phyloP scores from a whole-genome alignment of 176 grass and related monocot genomes.

The Saccharum spontaneum region DNA sequence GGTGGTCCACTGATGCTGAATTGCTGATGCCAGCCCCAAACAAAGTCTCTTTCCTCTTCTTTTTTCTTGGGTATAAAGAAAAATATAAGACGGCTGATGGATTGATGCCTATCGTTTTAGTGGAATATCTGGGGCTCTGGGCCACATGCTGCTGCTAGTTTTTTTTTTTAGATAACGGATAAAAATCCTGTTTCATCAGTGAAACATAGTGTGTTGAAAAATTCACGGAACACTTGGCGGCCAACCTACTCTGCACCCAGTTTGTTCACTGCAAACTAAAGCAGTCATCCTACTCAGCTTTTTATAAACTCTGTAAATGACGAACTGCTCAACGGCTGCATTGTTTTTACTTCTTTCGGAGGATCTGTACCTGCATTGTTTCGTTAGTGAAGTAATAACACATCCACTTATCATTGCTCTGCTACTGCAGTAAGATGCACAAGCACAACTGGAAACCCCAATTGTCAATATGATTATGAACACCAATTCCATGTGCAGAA shows the following conservation, averaged over 20 bases:
- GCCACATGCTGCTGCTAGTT: not conserved
- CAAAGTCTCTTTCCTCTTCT: not conserved
- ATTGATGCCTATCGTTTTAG: slow-evolving; percentile 6
- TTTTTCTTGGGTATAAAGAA: not conserved
- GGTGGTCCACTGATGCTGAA: not conserved
- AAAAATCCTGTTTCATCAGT: no score
- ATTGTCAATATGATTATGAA: not conserved
- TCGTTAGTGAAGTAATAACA: not conserved
- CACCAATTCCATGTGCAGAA: not conserved
- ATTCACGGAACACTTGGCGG: not conserved
- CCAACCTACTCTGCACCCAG: no score
- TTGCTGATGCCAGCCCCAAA: not conserved
- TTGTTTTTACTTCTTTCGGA: not conserved
- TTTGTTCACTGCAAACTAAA: not conserved
- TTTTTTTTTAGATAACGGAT: no score
- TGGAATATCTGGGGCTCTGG: not conserved
- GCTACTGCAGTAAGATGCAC: not conserved
- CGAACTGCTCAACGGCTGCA: not conserved
- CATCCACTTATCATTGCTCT: not conserved
- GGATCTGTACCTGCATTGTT: not conserved
- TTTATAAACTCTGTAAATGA: no score
- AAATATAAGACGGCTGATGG: not conserved
- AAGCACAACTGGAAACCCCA: not conserved
- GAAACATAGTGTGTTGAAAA: not conserved
- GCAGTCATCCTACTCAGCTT: no score